These are phyloP conservation scores for Panicum virgatum DNA, from an alignment of 202 grass and related monocot genomes.

Conservation along the genomic window DNA sequence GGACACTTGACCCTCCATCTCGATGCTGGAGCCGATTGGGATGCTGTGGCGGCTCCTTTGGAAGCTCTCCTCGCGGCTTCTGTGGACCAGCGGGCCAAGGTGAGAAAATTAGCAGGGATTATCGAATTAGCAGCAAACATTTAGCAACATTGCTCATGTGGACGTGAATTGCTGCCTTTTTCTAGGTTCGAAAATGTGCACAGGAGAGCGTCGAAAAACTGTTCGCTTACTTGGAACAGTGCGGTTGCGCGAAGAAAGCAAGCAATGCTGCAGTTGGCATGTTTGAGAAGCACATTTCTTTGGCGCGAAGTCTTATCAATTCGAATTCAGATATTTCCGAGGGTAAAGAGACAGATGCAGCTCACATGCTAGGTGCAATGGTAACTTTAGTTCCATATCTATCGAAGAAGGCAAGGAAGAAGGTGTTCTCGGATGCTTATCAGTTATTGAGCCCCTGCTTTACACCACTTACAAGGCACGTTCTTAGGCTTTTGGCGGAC, in stretches of 20 bases:
- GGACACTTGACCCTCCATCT: constrained; percentile 63
- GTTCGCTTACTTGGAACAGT: constrained; percentile 59
- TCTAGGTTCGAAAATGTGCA: constrained; percentile 82
- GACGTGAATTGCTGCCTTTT: constrained; percentile 17
- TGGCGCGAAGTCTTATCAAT: constrained; percentile 33
- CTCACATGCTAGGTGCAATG: constrained; percentile 66
- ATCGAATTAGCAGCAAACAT: not conserved
- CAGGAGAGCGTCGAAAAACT: constrained; percentile 71
- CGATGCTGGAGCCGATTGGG: constrained; percentile 62
- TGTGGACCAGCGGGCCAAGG: constrained; percentile 77
- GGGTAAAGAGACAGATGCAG: constrained; percentile 47
- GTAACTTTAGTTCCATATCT: constrained; percentile 56
- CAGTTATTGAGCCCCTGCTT: constrained; percentile 59
- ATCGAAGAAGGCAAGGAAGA: constrained; percentile 67
- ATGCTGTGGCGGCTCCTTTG: constrained; percentile 47
- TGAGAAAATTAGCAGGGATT: constrained; percentile 38
- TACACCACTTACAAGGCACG: constrained; percentile 61
- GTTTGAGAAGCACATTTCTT: constrained; percentile 75
- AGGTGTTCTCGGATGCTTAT: constrained; percentile 62
- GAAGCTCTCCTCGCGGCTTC: constrained; percentile 62
- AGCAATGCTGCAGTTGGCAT: constrained; percentile 54
- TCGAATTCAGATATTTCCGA: constrained; percentile 41
- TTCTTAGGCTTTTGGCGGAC: constrained; percentile 58
- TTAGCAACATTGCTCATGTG: constrained; percentile 19
- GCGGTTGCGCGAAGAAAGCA: constrained; percentile 58